Conservation (phyloP, 1,139 yeast genomes). For the Sugiyamaella castrensis region DNA sequence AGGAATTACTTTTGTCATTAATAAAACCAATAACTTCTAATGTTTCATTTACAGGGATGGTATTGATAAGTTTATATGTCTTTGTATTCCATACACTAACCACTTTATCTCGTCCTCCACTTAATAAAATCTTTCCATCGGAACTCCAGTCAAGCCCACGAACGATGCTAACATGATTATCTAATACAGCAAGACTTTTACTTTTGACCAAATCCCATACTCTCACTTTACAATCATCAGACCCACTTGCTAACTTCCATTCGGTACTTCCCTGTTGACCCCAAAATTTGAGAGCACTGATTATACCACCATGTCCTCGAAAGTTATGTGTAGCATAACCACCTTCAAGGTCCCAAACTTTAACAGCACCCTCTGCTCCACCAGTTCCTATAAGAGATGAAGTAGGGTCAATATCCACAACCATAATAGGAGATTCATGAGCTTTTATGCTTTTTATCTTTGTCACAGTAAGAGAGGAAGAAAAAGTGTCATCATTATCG, state of each 20-base stretch:
- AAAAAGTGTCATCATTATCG: slow-evolving; percentile 11
- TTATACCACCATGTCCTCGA: slow-evolving; percentile 93
- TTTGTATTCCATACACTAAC: slow-evolving; percentile 56
- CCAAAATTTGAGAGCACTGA: slow-evolving; percentile 70
- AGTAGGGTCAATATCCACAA: slow-evolving; percentile 72
- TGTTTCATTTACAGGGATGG: slow-evolving; percentile 71
- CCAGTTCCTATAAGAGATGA: slow-evolving; percentile 90
- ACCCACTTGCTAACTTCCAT: slow-evolving; percentile 84
- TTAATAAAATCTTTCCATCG: slow-evolving; percentile 55
- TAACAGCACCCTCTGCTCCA: slow-evolving; percentile 88
- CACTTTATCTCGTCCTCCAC: slow-evolving; percentile 90
- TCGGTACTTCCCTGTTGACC: slow-evolving; percentile 57
- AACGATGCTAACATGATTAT: slow-evolving; percentile 81
- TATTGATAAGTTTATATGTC: slow-evolving; percentile 54
- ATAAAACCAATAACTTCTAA: slow-evolving; percentile 81
- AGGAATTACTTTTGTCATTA: slow-evolving; percentile 27
- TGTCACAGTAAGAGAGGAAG: slow-evolving; percentile 8
- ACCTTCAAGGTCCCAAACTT: slow-evolving; percentile 89
- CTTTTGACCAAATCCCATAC: slow-evolving; percentile 90
- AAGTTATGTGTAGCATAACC: slow-evolving; percentile 86
- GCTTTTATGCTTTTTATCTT: slow-evolving; percentile 42
- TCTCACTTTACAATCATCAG: slow-evolving; percentile 73
- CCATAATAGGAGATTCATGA: slow-evolving; percentile 75
- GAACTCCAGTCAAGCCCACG: slow-evolving; percentile 71
- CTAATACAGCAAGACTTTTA: slow-evolving; percentile 57